Evolutionary conservation across 208 protist genomes (phyloP).

Genomic region (Phytomonas sp.): DNA sequence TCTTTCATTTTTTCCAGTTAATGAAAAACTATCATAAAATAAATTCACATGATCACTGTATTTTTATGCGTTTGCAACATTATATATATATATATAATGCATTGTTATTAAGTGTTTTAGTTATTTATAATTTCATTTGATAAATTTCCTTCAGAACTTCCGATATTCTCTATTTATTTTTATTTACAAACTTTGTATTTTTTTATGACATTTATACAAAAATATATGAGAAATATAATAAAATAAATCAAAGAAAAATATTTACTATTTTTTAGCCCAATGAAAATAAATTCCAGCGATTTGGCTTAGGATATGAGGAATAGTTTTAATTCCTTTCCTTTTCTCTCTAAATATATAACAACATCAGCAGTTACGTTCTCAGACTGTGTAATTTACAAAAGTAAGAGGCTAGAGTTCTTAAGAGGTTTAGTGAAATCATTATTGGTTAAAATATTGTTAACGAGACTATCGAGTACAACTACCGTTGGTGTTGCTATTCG

Average conservation of each 20-base stretch:
- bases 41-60: neutral
- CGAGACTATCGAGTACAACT: neutral
- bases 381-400: neutral
- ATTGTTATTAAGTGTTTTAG: neutral
- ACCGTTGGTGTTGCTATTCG: neutral
- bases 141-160: constrained; percentile 6
- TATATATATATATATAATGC: neutral
- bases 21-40: neutral
- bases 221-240: neutral
- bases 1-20: neutral
- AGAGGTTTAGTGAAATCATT: neutral
- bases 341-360: neutral
- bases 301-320: neutral
- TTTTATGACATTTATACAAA: constrained; percentile 3
- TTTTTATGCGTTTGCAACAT: neutral
- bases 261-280: neutral
- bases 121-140: neutral
- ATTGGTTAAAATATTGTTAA: neutral
- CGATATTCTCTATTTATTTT: constrained; percentile 4
- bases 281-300: neutral
- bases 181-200: neutral
- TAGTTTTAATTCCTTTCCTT: neutral
- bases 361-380: neutral
- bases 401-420: neutral
- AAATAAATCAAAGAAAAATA: neutral